Conservation (phyloP, 1,284 basidiomycete species). For the Heterobasidion irregulare region DNA sequence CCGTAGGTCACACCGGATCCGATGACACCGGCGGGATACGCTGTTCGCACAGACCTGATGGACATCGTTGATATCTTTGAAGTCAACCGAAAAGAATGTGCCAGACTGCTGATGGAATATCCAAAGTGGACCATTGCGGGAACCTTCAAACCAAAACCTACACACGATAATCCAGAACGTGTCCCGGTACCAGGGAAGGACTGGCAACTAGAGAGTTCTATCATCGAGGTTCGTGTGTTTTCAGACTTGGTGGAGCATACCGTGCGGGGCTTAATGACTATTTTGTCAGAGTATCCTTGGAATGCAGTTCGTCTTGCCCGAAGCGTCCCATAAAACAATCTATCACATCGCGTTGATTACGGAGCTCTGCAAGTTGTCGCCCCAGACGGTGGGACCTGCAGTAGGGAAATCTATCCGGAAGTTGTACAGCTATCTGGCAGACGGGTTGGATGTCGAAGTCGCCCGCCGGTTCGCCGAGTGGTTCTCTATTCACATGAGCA, state of each 20-base stretch:
- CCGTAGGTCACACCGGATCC: slow-evolving; percentile 69
- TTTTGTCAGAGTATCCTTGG: slow-evolving; percentile 50
- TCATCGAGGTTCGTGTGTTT: slow-evolving; percentile 56
- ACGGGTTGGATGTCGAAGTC: slow-evolving; percentile 82
- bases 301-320: slow-evolving; percentile 71
- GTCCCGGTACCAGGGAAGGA: slow-evolving; percentile 50
- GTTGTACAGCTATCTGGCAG: slow-evolving; percentile 68
- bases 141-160: slow-evolving; percentile 74
- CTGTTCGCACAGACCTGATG: slow-evolving; percentile 69
- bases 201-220: slow-evolving; percentile 73
- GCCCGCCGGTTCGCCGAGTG: slow-evolving; percentile 83
- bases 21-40: slow-evolving; percentile 69
- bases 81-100: slow-evolving; percentile 93
- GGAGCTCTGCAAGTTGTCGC: slow-evolving; percentile 90
- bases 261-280: background rate
- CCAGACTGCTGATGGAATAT: slow-evolving; percentile 79
- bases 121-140: slow-evolving; percentile 81
- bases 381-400: slow-evolving; percentile 88
- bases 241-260: background rate
- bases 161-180: slow-evolving; percentile 24
- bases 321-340: slow-evolving; percentile 68
- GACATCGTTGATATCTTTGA: slow-evolving; percentile 92
- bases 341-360: slow-evolving; percentile 90
- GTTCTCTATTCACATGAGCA: slow-evolving; percentile 95
- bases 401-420: slow-evolving; percentile 93